Percentiles rank a stretch among this genome's conserved stretches.
These are phyloP conservation scores for Fusarium abutilonis DNA, from an alignment of 2,329 filamentous ascomycete genomes.

Conservation along the genomic window DNA sequence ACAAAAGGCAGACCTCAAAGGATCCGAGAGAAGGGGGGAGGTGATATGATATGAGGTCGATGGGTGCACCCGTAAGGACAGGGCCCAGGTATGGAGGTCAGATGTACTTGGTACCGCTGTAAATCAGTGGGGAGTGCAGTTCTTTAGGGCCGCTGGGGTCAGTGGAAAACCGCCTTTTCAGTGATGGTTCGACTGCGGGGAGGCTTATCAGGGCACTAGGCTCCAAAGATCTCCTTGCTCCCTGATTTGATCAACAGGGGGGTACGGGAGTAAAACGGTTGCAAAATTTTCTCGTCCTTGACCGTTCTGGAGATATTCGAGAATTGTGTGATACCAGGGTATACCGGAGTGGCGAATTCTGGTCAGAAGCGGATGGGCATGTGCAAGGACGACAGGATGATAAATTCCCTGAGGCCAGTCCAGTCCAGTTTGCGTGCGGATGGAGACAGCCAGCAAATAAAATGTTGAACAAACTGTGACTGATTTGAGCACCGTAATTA, in stretches of 20 bases:
- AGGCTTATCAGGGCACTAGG: slow-evolving; percentile 37
- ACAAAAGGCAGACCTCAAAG: slow-evolving; percentile 30
- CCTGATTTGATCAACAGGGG: slow-evolving; percentile 39
- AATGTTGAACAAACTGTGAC: slow-evolving; percentile 21
- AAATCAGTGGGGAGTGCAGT: slow-evolving; percentile 35
- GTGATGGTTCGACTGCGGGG: slow-evolving; percentile 45
- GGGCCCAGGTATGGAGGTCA: not conserved
- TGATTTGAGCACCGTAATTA: slow-evolving; percentile 11
- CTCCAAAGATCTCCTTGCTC: slow-evolving; percentile 40
- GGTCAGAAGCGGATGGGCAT: slow-evolving; percentile 39
- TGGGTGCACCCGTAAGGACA: slow-evolving; percentile 32
- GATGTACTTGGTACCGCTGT: slow-evolving; percentile 37
- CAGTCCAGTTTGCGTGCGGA: slow-evolving; percentile 8
- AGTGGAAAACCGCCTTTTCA: slow-evolving; percentile 34
- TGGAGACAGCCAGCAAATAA: slow-evolving; percentile 23
- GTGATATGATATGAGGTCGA: slow-evolving; percentile 41
- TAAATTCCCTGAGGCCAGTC: slow-evolving; percentile 38
- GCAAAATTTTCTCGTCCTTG: slow-evolving; percentile 40
- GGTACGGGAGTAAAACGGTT: slow-evolving; percentile 22
- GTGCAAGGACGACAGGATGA: slow-evolving; percentile 45
- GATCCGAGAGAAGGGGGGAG: slow-evolving; percentile 27
- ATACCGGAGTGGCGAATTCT: slow-evolving; percentile 44
- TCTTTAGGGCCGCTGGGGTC: slow-evolving; percentile 36
- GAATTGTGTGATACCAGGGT: slow-evolving; percentile 45
- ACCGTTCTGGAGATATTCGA: slow-evolving; percentile 40